These are phyloP conservation scores for Sesbania bispinosa DNA, from an alignment of 306 rosid species.

Conservation along the genomic window DNA sequence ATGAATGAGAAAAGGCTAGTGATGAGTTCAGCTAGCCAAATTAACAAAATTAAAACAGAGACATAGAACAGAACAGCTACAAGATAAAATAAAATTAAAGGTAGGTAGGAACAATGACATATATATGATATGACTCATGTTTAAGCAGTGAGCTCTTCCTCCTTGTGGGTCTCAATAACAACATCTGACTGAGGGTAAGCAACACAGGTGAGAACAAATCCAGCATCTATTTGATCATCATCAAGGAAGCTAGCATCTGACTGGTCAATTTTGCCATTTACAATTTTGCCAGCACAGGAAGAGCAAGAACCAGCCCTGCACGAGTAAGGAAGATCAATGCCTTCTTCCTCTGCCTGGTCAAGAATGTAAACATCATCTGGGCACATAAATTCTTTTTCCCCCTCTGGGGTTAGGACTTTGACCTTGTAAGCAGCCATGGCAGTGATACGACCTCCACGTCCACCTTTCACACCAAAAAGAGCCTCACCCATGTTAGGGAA, in stretches of 20 bases:
- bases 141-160: slow-evolving; percentile 60
- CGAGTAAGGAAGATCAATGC: slow-evolving; percentile 74
- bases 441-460: slow-evolving; percentile 53
- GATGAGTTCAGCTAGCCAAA: background rate
- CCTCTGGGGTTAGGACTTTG: slow-evolving; percentile 63
- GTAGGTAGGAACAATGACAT: too few species aligned
- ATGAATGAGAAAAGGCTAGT: slow-evolving; percentile 8
- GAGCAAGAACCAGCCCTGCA: slow-evolving; percentile 94
- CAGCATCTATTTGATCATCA: slow-evolving; percentile 44
- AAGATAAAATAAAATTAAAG: too few species aligned
- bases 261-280: slow-evolving; percentile 50
- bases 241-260: slow-evolving; percentile 79
- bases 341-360: slow-evolving; percentile 61
- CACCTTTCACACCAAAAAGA: slow-evolving; percentile 46
- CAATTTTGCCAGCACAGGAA: slow-evolving; percentile 66
- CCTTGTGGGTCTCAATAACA: slow-evolving; percentile 82
- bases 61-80: background rate
- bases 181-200: slow-evolving; percentile 57
- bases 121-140: too few species aligned
- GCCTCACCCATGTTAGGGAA: slow-evolving; percentile 46
- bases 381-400: slow-evolving; percentile 47
- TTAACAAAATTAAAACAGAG: background rate
- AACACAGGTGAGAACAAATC: slow-evolving; percentile 75
- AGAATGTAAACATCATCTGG: slow-evolving; percentile 59
- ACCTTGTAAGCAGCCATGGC: slow-evolving; percentile 65